These are phyloP conservation scores for Echeveria elegans DNA, from an alignment of 164 flowering plant genomes.

Conservation along the genomic window DNA sequence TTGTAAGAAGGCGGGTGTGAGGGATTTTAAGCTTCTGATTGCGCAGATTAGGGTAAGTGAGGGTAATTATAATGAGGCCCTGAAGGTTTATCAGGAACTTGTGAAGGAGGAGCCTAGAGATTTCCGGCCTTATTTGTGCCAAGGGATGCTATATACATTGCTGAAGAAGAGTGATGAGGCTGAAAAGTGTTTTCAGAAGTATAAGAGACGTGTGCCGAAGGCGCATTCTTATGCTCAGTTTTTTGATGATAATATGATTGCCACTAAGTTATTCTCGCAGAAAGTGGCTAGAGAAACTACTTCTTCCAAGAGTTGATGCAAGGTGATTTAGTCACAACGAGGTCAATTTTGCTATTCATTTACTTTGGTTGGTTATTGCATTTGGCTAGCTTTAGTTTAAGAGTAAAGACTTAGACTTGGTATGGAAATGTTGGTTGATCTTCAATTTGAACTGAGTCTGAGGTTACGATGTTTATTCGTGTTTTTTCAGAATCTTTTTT, in stretches of 20 bases:
- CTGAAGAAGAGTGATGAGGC: conserved; percentile 67
- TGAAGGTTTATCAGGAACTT: conserved; percentile 67
- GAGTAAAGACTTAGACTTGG: too few relatives aligned
- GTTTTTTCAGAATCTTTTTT: too few relatives aligned
- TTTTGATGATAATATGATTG: conserved; percentile 60
- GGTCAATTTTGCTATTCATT: too few relatives aligned
- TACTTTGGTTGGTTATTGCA: too few relatives aligned
- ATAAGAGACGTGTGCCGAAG: conserved; percentile 58
- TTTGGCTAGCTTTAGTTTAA: too few relatives aligned
- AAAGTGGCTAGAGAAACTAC: conserved; percentile 35
- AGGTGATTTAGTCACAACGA: too few relatives aligned
- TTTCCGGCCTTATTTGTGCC: conserved; percentile 85
- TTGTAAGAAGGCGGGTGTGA: conserved; percentile 55
- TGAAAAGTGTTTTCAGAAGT: conserved; percentile 63
- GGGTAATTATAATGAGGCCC: conserved; percentile 53
- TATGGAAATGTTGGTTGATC: too few relatives aligned
- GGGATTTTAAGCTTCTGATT: conserved; percentile 71
- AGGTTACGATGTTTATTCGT: too few relatives aligned
- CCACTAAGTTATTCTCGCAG: conserved; percentile 49
- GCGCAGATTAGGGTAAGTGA: conserved; percentile 71
- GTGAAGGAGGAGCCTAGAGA: conserved; percentile 87
- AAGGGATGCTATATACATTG: conserved; percentile 75
- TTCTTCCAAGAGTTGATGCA: conserved; percentile 28
- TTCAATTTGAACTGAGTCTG: too few relatives aligned
- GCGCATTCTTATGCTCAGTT: conserved; percentile 69